These are phyloP conservation scores for Leccinum barrowsii DNA, from an alignment of 768 basidiomycete genomes.

Conservation along the genomic window DNA sequence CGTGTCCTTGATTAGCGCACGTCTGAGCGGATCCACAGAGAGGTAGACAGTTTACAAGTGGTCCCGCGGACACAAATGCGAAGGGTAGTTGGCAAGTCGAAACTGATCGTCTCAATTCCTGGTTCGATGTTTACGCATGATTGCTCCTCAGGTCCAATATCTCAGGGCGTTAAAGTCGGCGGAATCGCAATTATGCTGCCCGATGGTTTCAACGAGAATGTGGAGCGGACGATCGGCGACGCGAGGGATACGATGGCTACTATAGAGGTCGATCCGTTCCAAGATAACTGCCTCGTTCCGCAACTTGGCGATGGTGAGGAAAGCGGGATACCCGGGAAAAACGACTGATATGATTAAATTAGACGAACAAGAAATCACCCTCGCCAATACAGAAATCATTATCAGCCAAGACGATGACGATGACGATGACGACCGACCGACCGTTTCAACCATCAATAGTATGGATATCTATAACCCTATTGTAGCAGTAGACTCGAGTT, in stretches of 20 bases:
- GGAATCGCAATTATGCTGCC: neutral
- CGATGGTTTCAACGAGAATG: neutral
- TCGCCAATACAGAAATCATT: neutral
- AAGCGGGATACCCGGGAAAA: neutral
- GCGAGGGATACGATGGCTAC: neutral
- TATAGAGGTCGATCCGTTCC: slow-evolving; percentile 1
- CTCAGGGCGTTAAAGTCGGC: neutral
- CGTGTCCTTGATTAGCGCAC: neutral
- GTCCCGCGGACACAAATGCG: neutral
- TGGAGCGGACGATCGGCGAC: neutral
- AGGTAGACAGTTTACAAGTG: neutral
- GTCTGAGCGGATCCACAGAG: slow-evolving; percentile 8
- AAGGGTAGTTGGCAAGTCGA: neutral
- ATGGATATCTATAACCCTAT: too few relatives aligned
- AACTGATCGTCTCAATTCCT: neutral
- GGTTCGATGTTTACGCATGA: neutral
- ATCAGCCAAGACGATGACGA: neutral
- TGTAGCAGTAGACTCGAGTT: too few relatives aligned
- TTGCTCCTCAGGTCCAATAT: neutral
- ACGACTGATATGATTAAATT: neutral
- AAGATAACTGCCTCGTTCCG: neutral
- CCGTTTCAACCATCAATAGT: neutral
- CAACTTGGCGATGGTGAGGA: slow-evolving; percentile 3
- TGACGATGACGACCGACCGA: neutral
- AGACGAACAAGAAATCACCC: neutral